Evolutionary conservation across 2,329 filamentous ascomycete species (phyloP), one percentile per base, ranked within the genome.

Genomic region (Fusarium duplospermum): DNA sequence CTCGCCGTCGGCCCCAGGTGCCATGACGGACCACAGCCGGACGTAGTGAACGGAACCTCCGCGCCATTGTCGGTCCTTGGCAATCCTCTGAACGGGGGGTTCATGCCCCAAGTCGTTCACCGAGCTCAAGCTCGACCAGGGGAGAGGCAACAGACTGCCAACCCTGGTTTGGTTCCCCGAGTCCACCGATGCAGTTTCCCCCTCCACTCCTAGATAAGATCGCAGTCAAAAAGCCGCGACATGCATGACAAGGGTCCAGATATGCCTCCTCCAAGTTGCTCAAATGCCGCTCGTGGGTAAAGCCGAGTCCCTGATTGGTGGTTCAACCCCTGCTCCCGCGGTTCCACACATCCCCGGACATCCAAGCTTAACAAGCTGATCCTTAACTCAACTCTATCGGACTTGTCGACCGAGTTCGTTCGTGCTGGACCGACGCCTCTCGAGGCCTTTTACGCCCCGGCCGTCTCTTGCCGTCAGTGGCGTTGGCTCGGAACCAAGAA

Each of bases 101-200:
- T 66, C 42, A 64, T 73, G 66, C 68, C 75, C 76, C 59, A 75
- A 77, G 68, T 68, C 35, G 72, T 57, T 76, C 66, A 78, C 76
- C 76, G 75, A 78, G 61, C 29, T 42, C 58, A 36, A 68, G 50
- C 64, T 47, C 56, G 35, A 69, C 36, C 64, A 69, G 66, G 45
- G 52, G 33, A 59, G 22, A 33, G 50, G 50, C 61, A 50, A 27
- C 47, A 68, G 20, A n/a, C 47, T 38, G 22, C 56, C 54, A 64
- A 35, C 59, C 45, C 58, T 58, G 47, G 69, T 61, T 66, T 77
- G 54, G 64, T 69, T 35, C 61, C 69, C 57, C 59, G 42, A 65
- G 62, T 29, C 54, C 42, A 56, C 36, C 20, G 31, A 33, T 35
- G 54, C 20, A 33, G 29, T 54, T 22, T 24, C 20, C 50, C 18